phyloP scores from a whole-genome alignment of 129 eudicot genomes.

The Kitagawia praeruptora region DNA sequence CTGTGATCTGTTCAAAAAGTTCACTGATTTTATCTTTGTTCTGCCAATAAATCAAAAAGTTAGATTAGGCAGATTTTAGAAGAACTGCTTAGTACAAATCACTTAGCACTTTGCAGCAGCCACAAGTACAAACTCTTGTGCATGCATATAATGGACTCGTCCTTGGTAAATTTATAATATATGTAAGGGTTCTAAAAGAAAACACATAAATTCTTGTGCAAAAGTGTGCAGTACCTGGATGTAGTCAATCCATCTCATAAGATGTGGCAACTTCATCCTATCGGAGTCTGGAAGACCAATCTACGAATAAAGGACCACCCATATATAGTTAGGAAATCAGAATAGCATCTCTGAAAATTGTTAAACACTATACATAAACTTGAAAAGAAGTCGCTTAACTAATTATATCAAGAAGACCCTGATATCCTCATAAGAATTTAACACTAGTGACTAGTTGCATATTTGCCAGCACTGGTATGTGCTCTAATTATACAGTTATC shows the following conservation, averaged over 20 bases:
- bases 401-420: not conserved
- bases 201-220: not conserved
- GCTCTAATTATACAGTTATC: not conserved
- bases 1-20: conserved; percentile 31
- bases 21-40: conserved; percentile 34
- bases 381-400: not conserved
- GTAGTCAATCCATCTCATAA: conserved; percentile 86
- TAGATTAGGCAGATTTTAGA: not conserved
- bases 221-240: conserved; percentile 52
- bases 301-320: conserved; percentile 24
- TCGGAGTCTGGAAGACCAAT: conserved; percentile 47
- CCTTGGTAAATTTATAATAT: not conserved
- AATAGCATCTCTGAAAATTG: not conserved
- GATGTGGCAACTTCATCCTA: conserved; percentile 53
- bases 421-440: not conserved
- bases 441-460: not conserved
- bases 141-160: not conserved
- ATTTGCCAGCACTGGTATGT: not conserved
- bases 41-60: conserved; percentile 31
- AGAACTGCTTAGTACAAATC: not conserved
- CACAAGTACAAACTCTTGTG: not conserved
- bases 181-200: not conserved
- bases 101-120: not conserved
- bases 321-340: conserved; percentile 10
- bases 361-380: not conserved